A percentile compares a stretch with the other conserved stretches of the same genome.
phyloP scores from a whole-genome alignment of 495 filamentous ascomycete genomes.

The Neurospora sp. region DNA sequence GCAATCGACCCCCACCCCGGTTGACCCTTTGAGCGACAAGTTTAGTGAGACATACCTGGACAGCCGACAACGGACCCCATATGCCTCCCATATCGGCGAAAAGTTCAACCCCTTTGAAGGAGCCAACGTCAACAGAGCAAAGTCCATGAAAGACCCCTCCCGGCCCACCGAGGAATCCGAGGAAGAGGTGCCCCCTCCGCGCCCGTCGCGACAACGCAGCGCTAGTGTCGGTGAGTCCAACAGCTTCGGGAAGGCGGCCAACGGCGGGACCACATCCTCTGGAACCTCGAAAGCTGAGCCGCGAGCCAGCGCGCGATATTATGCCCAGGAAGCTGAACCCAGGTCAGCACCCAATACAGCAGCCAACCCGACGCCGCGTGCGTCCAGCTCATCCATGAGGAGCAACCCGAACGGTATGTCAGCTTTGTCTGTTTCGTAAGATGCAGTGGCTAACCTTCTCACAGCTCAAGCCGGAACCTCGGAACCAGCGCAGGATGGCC shows the following conservation, averaged over 20 bases:
- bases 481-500: conserved; percentile 4
- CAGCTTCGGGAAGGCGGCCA: conserved; percentile 8
- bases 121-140: conserved; percentile 27
- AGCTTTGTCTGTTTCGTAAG: background rate
- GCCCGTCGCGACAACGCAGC: conserved; percentile 19
- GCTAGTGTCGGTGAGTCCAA: conserved; percentile 20
- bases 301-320: background rate
- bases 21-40: conserved; percentile 34
- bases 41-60: conserved; percentile 35
- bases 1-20: conserved; percentile 4
- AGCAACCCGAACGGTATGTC: conserved; percentile 16
- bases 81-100: conserved; percentile 60
- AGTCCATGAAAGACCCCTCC: conserved; percentile 24
- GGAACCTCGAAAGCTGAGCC: conserved; percentile 1
- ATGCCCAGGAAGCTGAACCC: conserved; percentile 8
- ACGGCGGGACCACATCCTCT: conserved; percentile 3
- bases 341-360: conserved; percentile 20
- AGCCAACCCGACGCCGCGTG: background rate
- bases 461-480: background rate
- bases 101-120: conserved; percentile 48
- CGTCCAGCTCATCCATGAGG: conserved; percentile 8
- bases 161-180: conserved; percentile 5
- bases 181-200: conserved; percentile 4
- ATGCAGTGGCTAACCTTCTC: background rate
- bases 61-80: conserved; percentile 54